A percentile compares a stretch with the other conserved stretches of the same genome.
Evolutionary conservation across 139 green algal genomes (phyloP).

Genomic region (Asterochloris erici): DNA sequence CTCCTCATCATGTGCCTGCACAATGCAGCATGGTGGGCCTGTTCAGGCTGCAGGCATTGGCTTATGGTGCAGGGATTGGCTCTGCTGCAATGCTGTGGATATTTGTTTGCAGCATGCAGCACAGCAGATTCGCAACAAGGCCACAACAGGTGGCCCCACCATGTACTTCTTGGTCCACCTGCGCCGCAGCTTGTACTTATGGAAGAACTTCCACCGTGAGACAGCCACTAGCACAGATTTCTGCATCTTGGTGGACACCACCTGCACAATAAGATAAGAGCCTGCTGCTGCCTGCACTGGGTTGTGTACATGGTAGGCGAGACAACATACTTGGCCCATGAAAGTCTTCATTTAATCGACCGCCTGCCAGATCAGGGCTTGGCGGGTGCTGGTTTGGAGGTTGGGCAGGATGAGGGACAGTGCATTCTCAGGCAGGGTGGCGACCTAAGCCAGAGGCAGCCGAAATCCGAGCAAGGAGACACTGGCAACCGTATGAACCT

Average conservation of each 20-base stretch:
- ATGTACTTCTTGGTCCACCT: conserved; percentile 52
- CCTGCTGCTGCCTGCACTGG: too few species aligned
- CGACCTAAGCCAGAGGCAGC: too few species aligned
- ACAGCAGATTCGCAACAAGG: not conserved
- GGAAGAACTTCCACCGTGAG: conserved; percentile 24
- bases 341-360: too few species aligned
- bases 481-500: too few species aligned
- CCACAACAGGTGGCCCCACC: conserved; percentile 19
- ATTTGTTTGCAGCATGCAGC: not conserved
- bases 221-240: conserved; percentile 60
- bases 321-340: too few species aligned
- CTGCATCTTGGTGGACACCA: conserved; percentile 55
- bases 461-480: too few species aligned
- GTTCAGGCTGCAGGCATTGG: not conserved
- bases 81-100: not conserved
- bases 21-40: not conserved
- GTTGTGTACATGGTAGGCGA: too few species aligned
- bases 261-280: conserved; percentile 25
- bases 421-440: too few species aligned
- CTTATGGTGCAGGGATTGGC: not conserved
- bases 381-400: too few species aligned
- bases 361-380: too few species aligned
- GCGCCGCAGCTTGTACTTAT: conserved; percentile 42
- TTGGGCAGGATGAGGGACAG: too few species aligned
- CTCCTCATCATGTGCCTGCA: conserved; percentile 53